These are phyloP conservation scores for Dittrichia graveolens DNA, from an alignment of 129 eudicot species.

Conservation along the genomic window DNA sequence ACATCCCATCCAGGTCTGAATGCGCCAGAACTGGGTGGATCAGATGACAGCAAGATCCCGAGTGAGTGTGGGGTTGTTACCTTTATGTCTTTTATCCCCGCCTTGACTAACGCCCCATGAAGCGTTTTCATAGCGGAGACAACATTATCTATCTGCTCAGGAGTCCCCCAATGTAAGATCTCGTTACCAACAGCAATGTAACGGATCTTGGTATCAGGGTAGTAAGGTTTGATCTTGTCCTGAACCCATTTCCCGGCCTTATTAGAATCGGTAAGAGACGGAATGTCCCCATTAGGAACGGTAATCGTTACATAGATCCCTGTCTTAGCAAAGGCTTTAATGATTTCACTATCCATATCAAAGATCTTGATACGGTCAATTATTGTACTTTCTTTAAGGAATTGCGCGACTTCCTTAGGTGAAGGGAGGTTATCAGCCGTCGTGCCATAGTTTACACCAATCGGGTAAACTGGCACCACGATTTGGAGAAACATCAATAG, in stretches of 20 bases:
- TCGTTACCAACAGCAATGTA: conserved; percentile 66
- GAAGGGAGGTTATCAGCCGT: conserved; percentile 63
- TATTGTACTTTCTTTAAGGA: conserved; percentile 49
- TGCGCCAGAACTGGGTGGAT: conserved; percentile 58
- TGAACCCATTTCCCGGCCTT: conserved; percentile 53
- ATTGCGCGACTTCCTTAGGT: conserved; percentile 49
- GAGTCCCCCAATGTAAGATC: conserved; percentile 46
- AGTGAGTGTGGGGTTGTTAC: conserved; percentile 61
- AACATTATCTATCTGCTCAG: conserved; percentile 34
- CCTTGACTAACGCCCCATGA: conserved; percentile 36
- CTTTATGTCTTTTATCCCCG: conserved; percentile 40
- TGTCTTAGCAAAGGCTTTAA: conserved; percentile 49
- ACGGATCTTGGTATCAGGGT: conserved; percentile 50
- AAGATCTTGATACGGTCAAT: conserved; percentile 54
- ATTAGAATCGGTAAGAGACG: conserved; percentile 36
- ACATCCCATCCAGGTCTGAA: conserved; percentile 51
- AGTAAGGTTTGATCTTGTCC: conserved; percentile 42
- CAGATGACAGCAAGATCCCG: conserved; percentile 38
- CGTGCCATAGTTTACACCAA: conserved; percentile 67
- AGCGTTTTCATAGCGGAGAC: conserved; percentile 54
- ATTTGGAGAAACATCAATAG: conserved; percentile 13
- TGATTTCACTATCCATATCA: conserved; percentile 53
- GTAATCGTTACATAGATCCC: conserved; percentile 51
- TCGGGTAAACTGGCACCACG: conserved; percentile 25
- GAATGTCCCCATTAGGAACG: conserved; percentile 49